These are phyloP conservation scores for Lodderomyces jiufengensis DNA, from an alignment of 1,139 yeast species.

Conservation along the genomic window DNA sequence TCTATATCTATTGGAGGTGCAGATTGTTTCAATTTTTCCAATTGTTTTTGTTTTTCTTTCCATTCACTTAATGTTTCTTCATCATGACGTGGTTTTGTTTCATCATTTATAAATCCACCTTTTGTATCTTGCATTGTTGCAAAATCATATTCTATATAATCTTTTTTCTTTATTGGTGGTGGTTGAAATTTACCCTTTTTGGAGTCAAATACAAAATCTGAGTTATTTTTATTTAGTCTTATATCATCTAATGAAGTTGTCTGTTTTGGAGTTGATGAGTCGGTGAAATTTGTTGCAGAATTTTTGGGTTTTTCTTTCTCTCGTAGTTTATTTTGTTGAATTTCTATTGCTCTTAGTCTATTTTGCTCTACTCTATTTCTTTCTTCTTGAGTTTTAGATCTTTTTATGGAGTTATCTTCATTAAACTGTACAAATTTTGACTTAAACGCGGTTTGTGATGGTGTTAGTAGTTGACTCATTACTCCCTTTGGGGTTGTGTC, in stretches of 20 bases:
- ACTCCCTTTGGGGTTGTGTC: constrained; percentile 6
- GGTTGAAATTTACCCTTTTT: constrained; percentile 18
- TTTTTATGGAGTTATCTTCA: constrained; percentile 12
- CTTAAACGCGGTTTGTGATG: constrained; percentile 12
- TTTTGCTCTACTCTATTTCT: constrained; percentile 51
- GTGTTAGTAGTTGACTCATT: constrained; percentile 11
- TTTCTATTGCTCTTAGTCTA: constrained; percentile 54
- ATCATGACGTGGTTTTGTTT: constrained; percentile 27
- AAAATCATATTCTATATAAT: constrained; percentile 90
- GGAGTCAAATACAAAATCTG: constrained; percentile 8
- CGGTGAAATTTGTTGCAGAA: background rate
- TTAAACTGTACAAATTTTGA: constrained; percentile 15
- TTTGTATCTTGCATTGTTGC: constrained; percentile 83
- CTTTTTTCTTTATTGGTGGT: constrained; percentile 52
- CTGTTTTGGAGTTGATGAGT: constrained; percentile 3
- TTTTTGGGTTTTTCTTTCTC: constrained; percentile 18
- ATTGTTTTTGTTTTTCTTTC: constrained; percentile 58
- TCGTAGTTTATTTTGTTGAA: constrained; percentile 36
- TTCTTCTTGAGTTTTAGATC: constrained; percentile 49
- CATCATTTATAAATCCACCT: constrained; percentile 76
- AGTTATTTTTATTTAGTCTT: constrained; percentile 12
- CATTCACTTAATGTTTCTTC: constrained; percentile 61
- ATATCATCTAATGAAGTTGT: constrained; percentile 8
- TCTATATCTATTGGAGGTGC: constrained; percentile 72
- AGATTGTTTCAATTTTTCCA: constrained; percentile 45